These are phyloP conservation scores for Blastobotrys raffinosifermentans DNA, from an alignment of 1,139 yeast species.

Conservation along the genomic window DNA sequence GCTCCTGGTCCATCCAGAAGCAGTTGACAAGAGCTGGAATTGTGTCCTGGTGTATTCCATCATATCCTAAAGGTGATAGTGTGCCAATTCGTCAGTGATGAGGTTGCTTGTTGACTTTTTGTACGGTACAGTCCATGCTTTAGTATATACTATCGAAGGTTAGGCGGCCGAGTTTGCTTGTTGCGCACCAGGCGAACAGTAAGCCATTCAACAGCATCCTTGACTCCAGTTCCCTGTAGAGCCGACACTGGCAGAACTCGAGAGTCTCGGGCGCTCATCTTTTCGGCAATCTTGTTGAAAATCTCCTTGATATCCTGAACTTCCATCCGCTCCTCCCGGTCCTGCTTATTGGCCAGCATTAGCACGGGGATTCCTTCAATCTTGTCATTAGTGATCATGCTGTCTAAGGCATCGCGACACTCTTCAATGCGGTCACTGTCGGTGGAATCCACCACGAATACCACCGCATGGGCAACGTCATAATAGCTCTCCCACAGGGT, in stretches of 20 bases:
- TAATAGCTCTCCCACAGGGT: slow-evolving; percentile 86
- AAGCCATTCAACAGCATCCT: slow-evolving; percentile 87
- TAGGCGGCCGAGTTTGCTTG: slow-evolving; percentile 69
- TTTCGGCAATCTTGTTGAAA: slow-evolving; percentile 71
- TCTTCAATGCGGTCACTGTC: slow-evolving; percentile 79
- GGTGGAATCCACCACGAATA: slow-evolving; percentile 87
- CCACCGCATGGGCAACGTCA: slow-evolving; percentile 80
- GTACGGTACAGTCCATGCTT: too few relatives aligned
- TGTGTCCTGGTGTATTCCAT: too few relatives aligned
- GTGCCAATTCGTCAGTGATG: neutral
- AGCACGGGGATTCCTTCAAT: slow-evolving; percentile 77
- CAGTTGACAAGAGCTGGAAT: too few relatives aligned
- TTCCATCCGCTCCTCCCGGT: slow-evolving; percentile 76
- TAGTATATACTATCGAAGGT: slow-evolving; percentile 12
- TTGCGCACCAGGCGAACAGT: slow-evolving; percentile 71
- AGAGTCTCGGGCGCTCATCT: slow-evolving; percentile 83
- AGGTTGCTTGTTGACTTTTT: neutral
- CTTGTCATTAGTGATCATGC: slow-evolving; percentile 47
- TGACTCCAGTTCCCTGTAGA: slow-evolving; percentile 72
- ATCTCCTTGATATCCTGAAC: slow-evolving; percentile 73
- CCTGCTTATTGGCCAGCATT: slow-evolving; percentile 95
- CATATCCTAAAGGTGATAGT: neutral
- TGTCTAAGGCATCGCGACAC: slow-evolving; percentile 57
- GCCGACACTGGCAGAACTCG: slow-evolving; percentile 89
- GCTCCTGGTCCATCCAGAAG: too few relatives aligned